These are phyloP conservation scores for Salmacisia buchloeana DNA, from an alignment of 1,284 basidiomycete species.

Conservation along the genomic window DNA sequence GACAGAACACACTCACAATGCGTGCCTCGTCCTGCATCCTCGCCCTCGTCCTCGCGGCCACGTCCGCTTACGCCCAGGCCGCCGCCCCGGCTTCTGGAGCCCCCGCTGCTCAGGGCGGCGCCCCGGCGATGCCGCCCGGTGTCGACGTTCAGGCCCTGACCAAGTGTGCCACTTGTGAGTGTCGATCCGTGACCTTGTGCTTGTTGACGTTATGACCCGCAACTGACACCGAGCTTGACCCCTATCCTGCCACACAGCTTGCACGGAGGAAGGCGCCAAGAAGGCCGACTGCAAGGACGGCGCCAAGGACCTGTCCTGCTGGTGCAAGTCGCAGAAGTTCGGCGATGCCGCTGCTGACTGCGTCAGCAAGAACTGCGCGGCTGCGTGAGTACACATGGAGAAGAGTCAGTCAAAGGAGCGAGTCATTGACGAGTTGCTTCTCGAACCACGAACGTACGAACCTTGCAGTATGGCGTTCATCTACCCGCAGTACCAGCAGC, in stretches of 20 bases:
- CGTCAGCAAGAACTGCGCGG: not conserved
- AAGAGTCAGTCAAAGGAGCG: too few relatives aligned
- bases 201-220: too few relatives aligned
- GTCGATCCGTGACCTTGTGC: not conserved
- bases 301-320: not conserved
- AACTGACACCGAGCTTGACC: not conserved
- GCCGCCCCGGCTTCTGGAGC: not conserved
- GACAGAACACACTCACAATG: not conserved
- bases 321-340: slow-evolving; percentile 7
- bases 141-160: too few relatives aligned
- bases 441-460: too few relatives aligned
- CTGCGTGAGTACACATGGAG: not conserved
- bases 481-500: not conserved
- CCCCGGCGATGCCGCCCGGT: too few relatives aligned
- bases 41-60: not conserved
- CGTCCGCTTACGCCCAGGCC: too few relatives aligned
- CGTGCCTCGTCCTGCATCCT: not conserved
- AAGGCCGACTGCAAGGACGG: not conserved
- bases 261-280: not conserved
- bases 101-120: not conserved
- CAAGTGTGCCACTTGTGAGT: not conserved
- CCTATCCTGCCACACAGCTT: not conserved
- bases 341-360: not conserved
- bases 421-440: too few relatives aligned
- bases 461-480: not conserved